Evolutionary conservation across 2,329 filamentous ascomycete species (phyloP).

Genomic region (Dactylellina drechsleri): DNA sequence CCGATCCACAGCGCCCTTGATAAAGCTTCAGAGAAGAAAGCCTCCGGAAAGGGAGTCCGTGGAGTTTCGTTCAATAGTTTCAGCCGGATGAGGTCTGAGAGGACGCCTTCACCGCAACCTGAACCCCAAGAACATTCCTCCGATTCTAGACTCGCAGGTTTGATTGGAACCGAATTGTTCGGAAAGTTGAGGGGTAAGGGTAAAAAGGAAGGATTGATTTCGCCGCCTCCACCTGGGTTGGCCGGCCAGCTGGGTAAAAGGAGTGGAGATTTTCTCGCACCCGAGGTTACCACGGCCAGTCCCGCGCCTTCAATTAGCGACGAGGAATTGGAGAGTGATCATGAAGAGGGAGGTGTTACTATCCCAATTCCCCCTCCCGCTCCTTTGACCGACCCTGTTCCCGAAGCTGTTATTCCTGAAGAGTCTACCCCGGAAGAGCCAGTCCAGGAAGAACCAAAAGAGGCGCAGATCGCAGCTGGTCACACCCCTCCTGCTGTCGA

Average conservation of each 20-base stretch:
- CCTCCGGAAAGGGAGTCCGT: slow-evolving; percentile 21
- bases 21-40: slow-evolving; percentile 36
- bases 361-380: slow-evolving; percentile 18
- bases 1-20: slow-evolving; percentile 50
- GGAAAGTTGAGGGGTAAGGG: slow-evolving; percentile 30
- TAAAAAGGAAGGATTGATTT: slow-evolving; percentile 7
- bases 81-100: slow-evolving; percentile 42
- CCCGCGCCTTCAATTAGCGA: slow-evolving; percentile 46
- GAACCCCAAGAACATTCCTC: slow-evolving; percentile 35
- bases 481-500: slow-evolving; percentile 45
- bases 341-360: slow-evolving; percentile 6
- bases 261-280: slow-evolving; percentile 29
- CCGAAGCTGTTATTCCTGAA: slow-evolving; percentile 2
- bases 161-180: slow-evolving; percentile 34
- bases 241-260: neutral
- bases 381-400: slow-evolving; percentile 1
- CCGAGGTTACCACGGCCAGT: slow-evolving; percentile 44
- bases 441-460: slow-evolving; percentile 18
- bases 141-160: slow-evolving; percentile 33
- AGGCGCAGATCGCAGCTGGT: slow-evolving; percentile 34
- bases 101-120: slow-evolving; percentile 31
- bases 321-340: slow-evolving; percentile 35
- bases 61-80: slow-evolving; percentile 49
- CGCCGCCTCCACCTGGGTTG: neutral
- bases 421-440: neutral